A percentile compares a stretch with the other conserved stretches of the same genome.
Evolutionary conservation across 257 asterid genomes (phyloP).

Genomic region (Solanum okadae): DNA sequence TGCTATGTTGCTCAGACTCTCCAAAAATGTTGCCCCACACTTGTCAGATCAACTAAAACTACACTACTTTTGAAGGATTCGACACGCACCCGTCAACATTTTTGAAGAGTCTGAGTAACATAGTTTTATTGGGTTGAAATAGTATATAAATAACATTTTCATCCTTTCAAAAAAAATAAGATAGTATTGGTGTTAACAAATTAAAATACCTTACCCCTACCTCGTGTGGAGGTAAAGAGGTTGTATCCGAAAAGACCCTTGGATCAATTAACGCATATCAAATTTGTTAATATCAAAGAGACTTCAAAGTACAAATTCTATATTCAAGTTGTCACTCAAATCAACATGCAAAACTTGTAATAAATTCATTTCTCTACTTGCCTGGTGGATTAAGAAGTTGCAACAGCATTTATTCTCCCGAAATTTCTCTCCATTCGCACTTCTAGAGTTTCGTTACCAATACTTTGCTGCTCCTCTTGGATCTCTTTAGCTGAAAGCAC

Average conservation of each 20-base stretch:
- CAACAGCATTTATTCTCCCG: neutral
- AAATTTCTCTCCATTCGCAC: neutral
- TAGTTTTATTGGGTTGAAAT: neutral
- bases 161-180: neutral
- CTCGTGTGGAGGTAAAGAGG: neutral
- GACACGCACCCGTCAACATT: neutral
- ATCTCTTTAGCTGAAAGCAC: slow-evolving; percentile 9
- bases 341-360: neutral
- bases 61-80: neutral
- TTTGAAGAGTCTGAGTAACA: neutral
- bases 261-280: neutral
- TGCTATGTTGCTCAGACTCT: neutral
- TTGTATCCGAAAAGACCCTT: accelerated
- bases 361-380: neutral
- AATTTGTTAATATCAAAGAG: neutral
- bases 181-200: neutral
- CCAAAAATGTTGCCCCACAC: neutral
- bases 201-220: neutral
- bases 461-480: slow-evolving; percentile 12
- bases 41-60: neutral
- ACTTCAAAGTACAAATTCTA: neutral
- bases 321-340: neutral
- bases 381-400: neutral
- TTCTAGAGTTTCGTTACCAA: slow-evolving; percentile 11
- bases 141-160: neutral